Evolutionary conservation across 2,329 filamentous ascomycete species (phyloP).

Genomic region (Arthrobotrys conoides): DNA sequence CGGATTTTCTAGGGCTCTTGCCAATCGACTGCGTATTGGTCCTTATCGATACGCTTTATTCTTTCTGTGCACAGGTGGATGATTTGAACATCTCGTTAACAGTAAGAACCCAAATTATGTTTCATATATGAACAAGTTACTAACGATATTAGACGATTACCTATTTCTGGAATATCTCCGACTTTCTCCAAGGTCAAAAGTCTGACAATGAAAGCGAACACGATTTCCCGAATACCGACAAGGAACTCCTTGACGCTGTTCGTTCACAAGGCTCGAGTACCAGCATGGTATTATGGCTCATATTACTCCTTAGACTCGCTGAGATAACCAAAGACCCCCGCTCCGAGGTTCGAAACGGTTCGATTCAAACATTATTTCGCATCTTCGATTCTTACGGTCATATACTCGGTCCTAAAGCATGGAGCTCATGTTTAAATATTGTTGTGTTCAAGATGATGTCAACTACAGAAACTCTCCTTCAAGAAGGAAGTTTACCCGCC

Average conservation of each 20-base stretch:
- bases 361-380: constrained; percentile 88
- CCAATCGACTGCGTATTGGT: constrained; percentile 80
- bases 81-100: constrained; percentile 97
- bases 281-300: constrained; percentile 82
- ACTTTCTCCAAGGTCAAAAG: constrained; percentile 75
- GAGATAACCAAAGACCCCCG: constrained; percentile 79
- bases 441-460: constrained; percentile 80
- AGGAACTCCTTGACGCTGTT: constrained; percentile 73
- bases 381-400: constrained; percentile 94
- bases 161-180: constrained; percentile 95
- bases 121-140: constrained; percentile 29
- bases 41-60: constrained; percentile 87
- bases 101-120: constrained; percentile 68
- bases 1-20: constrained; percentile 86
- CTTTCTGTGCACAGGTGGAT: constrained; percentile 89
- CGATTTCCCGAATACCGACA: constrained; percentile 71
- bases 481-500: constrained; percentile 63
- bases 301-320: constrained; percentile 79
- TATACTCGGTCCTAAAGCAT: constrained; percentile 81
- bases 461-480: constrained; percentile 64
- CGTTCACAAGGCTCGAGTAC: constrained; percentile 75
- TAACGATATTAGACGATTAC: constrained; percentile 78
- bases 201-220: constrained; percentile 65
- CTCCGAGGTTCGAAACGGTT: constrained; percentile 83
- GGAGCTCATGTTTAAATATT: constrained; percentile 84